Evolutionary conservation across 208 protist genomes (phyloP).

Genomic region (Leishmania braziliensis): DNA sequence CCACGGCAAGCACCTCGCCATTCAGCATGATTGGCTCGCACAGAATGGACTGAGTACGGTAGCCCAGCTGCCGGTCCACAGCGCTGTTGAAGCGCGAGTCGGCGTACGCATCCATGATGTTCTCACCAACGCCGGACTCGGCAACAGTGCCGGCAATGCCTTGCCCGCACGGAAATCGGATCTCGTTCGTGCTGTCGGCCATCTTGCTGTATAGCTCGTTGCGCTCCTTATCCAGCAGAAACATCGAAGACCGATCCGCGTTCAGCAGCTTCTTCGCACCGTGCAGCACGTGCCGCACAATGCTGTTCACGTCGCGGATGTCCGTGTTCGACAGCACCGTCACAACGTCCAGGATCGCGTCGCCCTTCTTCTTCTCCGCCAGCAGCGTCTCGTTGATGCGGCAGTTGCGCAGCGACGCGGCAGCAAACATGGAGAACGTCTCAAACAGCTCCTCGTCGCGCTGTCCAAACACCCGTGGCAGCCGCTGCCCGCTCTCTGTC

Average conservation of each 20-base stretch:
- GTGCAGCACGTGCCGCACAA: conserved; percentile 69
- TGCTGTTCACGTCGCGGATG: conserved; percentile 73
- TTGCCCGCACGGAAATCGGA: conserved; percentile 71
- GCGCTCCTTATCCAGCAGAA: conserved; percentile 82
- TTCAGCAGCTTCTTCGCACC: conserved; percentile 73
- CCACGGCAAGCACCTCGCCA: conserved; percentile 83
- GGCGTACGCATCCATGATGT: conserved; percentile 77
- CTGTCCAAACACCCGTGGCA: conserved; percentile 52
- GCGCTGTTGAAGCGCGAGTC: conserved; percentile 76
- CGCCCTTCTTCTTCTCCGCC: conserved; percentile 70
- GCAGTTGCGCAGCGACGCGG: conserved; percentile 70
- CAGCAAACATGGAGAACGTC: conserved; percentile 75
- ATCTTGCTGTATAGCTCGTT: conserved; percentile 81
- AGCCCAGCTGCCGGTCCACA: conserved; percentile 80
- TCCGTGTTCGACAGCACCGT: conserved; percentile 75
- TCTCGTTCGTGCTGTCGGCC: conserved; percentile 74
- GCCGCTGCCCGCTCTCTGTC: conserved; percentile 50
- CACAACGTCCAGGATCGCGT: conserved; percentile 73
- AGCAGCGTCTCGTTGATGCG: conserved; percentile 68
- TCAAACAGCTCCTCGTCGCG: conserved; percentile 76
- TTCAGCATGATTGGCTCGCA: conserved; percentile 85
- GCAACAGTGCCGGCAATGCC: conserved; percentile 82
- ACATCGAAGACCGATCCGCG: conserved; percentile 75
- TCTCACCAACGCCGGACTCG: conserved; percentile 61
- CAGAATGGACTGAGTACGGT: conserved; percentile 77